phyloP scores from a whole-genome alignment of 2,329 filamentous ascomycete genomes.

The Neoarthrinium moseri region DNA sequence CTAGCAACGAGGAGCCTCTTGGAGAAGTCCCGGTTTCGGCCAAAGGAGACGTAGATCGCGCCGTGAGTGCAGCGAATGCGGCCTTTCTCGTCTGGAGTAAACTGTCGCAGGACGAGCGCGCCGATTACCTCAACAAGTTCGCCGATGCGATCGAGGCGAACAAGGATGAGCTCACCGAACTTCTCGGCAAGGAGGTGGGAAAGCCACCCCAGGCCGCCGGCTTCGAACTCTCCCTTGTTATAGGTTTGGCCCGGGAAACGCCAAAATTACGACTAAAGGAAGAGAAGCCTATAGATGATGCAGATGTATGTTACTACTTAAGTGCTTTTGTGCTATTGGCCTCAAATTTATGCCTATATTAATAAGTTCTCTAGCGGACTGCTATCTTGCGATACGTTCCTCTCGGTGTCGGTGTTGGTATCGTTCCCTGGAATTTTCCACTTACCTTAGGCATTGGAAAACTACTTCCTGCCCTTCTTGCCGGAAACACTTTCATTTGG shows the following conservation, averaged over 20 bases:
- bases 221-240: slow-evolving; percentile 12
- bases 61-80: not conserved
- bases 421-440: not conserved
- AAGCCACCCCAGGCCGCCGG: slow-evolving; percentile 13
- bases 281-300: slow-evolving; percentile 12
- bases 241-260: slow-evolving; percentile 27
- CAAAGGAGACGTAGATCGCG: not conserved
- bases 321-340: accelerated
- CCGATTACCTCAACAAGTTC: slow-evolving; percentile 18
- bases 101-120: slow-evolving; percentile 15
- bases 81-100: slow-evolving; percentile 7
- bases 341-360: not conserved
- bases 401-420: not conserved
- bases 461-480: not conserved
- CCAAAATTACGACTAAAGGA: slow-evolving; percentile 24
- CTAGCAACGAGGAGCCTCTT: slow-evolving; percentile 1
- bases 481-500: slow-evolving; percentile 1
- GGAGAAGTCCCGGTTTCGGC: slow-evolving; percentile 2
- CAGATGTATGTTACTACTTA: slow-evolving; percentile 11
- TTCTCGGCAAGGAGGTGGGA: slow-evolving; percentile 14
- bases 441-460: not conserved
- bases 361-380: not conserved
- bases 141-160: slow-evolving; percentile 15
- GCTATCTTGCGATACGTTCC: not conserved
- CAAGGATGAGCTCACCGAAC: slow-evolving; percentile 11